Base-by-base conservation (phyloP, 2,329 filamentous ascomycete genomes). In the Sporothrix pseudoabietina region DNA sequence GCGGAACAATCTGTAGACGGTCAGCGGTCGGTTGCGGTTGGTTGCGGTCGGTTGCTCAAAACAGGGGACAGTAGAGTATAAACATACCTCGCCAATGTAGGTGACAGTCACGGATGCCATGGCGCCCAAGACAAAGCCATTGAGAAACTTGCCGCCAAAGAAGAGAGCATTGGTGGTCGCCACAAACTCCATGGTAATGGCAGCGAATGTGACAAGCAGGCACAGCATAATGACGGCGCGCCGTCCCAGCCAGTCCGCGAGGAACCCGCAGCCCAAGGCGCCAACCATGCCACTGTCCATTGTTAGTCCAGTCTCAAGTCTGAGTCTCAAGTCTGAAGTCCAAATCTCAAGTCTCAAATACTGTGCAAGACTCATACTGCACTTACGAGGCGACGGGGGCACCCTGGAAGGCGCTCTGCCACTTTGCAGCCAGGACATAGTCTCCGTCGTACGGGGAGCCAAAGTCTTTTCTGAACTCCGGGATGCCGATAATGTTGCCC, bases 391-490 rank as follows among this genome's bases (percentile, higher is more conserved):
- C 81, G 8, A 82, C 78, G 0, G 81, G 81, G 0, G 76, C 82
- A 26, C 81, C 82, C 71, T 77, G 78, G 68, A 82, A 83, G 1
- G 81, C 81, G 16, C 78, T 78, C 74, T 84, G 81, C 82, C 81
- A 83, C 14, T 74, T 68, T 0, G 82, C 79, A 22, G 35, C 19
- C 32, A 66, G 30, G 61, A 47, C 16, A 55, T n/a, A 69, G 22
- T n/a, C 9, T 12, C 47, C 47, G 44, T 49, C 16, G 44, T 49
- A 49, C 12, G 16, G 44, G 10, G 10, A 49, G 10, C 44, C 44
- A 12, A 49, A 49, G 10, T 72, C 63, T 41, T 69, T 61, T 4
- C 65, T n/a, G 65, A 72, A 72, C 30, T 72, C 35, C 32, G 54
- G 39, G 39, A 72, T 59, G 14, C 71, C 65, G n/a, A 72, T 30